A percentile compares a stretch with the other conserved stretches of the same genome.
These are phyloP conservation scores for Simmondsia chinensis DNA, from an alignment of 148 eudicot genomes.

Conservation along the genomic window DNA sequence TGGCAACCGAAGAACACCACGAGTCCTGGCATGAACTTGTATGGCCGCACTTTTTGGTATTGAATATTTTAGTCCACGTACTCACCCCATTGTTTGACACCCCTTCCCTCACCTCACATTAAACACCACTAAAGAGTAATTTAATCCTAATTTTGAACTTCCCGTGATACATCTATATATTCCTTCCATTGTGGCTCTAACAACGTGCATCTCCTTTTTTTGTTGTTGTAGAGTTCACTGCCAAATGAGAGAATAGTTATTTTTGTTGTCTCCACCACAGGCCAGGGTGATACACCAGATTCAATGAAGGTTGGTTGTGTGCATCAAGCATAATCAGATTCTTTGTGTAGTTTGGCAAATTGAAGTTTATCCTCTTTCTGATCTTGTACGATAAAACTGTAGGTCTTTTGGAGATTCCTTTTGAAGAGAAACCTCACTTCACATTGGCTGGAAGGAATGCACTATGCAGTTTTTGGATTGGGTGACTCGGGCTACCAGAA, in stretches of 20 bases:
- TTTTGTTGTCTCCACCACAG: constrained; percentile 93
- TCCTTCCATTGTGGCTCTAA: constrained; percentile 1
- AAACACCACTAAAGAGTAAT: not conserved
- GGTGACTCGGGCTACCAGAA: constrained; percentile 98
- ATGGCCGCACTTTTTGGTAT: too few species aligned
- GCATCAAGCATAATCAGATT: not conserved
- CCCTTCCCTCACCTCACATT: not conserved
- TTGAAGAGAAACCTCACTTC: constrained; percentile 55
- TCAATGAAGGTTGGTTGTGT: constrained; percentile 65
- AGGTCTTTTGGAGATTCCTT: constrained; percentile 87
- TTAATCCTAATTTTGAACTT: too few species aligned
- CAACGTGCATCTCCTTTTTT: not conserved
- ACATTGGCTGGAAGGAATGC: constrained; percentile 64
- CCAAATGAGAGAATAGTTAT: constrained; percentile 39
- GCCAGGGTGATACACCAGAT: constrained; percentile 92
- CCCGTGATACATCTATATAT: not conserved
- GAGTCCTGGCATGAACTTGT: too few species aligned
- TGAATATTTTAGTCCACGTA: not conserved
- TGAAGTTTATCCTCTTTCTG: constrained; percentile 1
- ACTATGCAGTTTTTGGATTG: constrained; percentile 92
- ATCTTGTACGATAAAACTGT: constrained; percentile 9
- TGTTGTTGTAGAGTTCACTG: constrained; percentile 35
- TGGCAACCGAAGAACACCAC: too few species aligned
- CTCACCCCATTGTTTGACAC: not conserved
- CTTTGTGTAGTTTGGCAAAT: not conserved